Conservation (phyloP, 2,329 filamentous ascomycete genomes). For the Triangularia verruculosa region DNA sequence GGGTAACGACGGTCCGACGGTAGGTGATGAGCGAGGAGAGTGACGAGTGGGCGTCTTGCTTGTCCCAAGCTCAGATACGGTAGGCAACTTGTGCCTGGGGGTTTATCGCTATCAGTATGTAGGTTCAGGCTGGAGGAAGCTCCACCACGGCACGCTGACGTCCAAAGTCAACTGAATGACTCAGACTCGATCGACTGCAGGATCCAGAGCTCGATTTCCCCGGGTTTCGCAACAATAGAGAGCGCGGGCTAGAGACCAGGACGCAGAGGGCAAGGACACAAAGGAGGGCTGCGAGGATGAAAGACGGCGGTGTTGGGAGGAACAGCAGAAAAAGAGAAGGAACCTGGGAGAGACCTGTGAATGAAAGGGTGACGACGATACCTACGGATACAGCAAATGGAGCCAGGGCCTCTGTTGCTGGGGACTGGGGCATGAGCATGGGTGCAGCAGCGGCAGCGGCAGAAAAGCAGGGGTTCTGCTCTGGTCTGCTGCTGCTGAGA, state of each 20-base stretch:
- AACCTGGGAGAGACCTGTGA: conserved; percentile 16
- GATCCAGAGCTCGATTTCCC: conserved; percentile 10
- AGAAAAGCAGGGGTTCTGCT: conserved; percentile 6
- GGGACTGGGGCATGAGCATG: too few relatives aligned
- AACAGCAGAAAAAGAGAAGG: conserved; percentile 21
- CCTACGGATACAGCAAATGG: not conserved
- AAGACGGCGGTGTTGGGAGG: conserved; percentile 11
- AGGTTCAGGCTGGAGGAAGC: conserved; percentile 12
- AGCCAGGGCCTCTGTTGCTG: not conserved
- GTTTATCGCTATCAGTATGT: conserved; percentile 12
- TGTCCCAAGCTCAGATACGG: conserved; percentile 20
- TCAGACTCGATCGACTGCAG: conserved; percentile 29
- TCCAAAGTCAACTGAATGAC: conserved; percentile 34
- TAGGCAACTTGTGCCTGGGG: conserved; percentile 20
- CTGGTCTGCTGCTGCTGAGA: not conserved
- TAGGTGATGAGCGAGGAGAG: conserved; percentile 8
- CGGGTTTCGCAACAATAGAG: conserved; percentile 9
- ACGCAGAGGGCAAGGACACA: conserved; percentile 4
- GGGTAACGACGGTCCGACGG: conserved; percentile 12
- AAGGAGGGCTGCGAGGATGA: conserved; percentile 3
- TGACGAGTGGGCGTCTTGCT: not conserved
- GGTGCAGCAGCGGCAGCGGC: not conserved
- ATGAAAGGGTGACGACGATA: conserved; percentile 18
- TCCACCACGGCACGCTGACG: conserved; percentile 28
- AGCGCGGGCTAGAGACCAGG: conserved; percentile 1